Evolutionary conservation across 2,329 filamentous ascomycete genomes (phyloP), one percentile per base, ranked within the genome.

Genomic region (Ambrosiella xylebori): DNA sequence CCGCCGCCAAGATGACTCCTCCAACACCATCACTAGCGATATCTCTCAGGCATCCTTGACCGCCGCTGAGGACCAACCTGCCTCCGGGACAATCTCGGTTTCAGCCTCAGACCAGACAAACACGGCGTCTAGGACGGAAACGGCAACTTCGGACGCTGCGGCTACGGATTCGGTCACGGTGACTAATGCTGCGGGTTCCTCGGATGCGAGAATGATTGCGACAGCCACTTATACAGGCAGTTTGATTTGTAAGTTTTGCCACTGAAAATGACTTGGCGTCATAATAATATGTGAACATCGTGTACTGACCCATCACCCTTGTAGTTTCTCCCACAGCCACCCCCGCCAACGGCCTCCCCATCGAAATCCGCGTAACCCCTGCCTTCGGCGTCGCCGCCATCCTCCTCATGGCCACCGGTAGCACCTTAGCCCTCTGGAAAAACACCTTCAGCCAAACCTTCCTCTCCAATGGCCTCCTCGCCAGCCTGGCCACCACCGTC

Each of bases 391-490:
- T 96, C 54, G 83, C 82, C 39, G 91, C 90, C 27, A 79, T 84
- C 17, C 73, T 96, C 54, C 74, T 97, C 61, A 75, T 97, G 49
- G 66, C 82, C 3, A 79, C 82, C 7, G 91, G 91, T n/a, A 65
- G 77, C 7, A 73, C 79, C 6, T 85, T 93, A 66, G 77, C 80
- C 7, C 70, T 95, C 17, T 77, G 95, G 63, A 91, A 88, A 69
- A 88, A 88, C 65, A 77, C 78, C 68, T 84, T 79, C 79, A 76
- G 91, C 11, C 85, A 93, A 66, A 82, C 86, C 13, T 94, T 86
- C 68, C 77, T 95, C 59, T 93, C 89, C 12, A 80, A 84, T 0
- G 86, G 81, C 4, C 90, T 86, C 64, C 73, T 93, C 35, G 76
- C 80, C 19, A 79, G 82, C 50, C 71, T 96, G 40, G 82, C 85